Base-by-base conservation (phyloP, 1,284 basidiomycete genomes). In the Ganoderma sinense region DNA sequence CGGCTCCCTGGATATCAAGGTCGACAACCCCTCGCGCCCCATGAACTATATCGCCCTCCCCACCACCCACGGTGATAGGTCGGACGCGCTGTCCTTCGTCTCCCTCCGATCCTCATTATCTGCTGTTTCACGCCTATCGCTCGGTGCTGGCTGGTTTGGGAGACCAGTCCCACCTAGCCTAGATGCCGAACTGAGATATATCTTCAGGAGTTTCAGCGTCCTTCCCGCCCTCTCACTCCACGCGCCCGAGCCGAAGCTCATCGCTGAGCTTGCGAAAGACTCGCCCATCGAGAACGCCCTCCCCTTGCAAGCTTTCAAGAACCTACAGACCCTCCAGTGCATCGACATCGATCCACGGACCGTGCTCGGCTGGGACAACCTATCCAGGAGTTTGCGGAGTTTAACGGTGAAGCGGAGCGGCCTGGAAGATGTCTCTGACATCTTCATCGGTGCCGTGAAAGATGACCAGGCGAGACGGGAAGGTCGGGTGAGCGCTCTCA, bases 191-290 rank as follows among this genome's bases (percentile, higher is more conserved):
- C 88, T 97, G 80, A 95, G 91, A 78, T 96, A 91, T 82, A 86
- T 97, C 74, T 97, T 91, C 82, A 94, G 94, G 78, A 88, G 91
- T 77, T 94, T 97, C 82, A 97, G 94, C 40, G 95, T 94, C 81
- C 84, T 97, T 0, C 95, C 95, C 20, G 91, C 94, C 2, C 84
- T 97, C 48, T 83, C 84, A n/a, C 83, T 92, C 70, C 84, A 83
- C 67, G 86, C 88, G 4, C 89, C 89, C 4, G 88, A 88, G 56
- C 84, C 84, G 56, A 90, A 89, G 70, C 81, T 90, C 67, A 90
- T 97, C 33, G 80, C 87, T 8, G 95, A 94, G 77, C 86, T 94
- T 14, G 84, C 86, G 13, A 86, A 90, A 45, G 94, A 96, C 68
- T 85, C 91, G 10, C 92, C 94, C 0, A 89, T 89, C 68, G 86